Evolutionary conservation across 2,329 filamentous ascomycete species (phyloP), one percentile per base, ranked within the genome.

Genomic region (Cercospora janseana): DNA sequence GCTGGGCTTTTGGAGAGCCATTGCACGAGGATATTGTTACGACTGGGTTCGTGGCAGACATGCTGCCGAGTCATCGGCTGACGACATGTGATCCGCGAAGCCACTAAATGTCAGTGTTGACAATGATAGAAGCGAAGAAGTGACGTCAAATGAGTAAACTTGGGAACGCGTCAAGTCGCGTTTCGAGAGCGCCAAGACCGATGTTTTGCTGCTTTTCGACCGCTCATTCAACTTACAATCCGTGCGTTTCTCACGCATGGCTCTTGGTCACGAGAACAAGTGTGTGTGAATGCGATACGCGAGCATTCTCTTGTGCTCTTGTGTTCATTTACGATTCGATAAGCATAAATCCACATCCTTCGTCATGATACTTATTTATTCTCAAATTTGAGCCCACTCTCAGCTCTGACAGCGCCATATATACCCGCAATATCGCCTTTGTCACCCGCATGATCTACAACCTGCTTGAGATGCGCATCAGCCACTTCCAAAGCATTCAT

Each of bases 391-490:
- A 95, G 69, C 0, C 88, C 89, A 21, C 79, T 80, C 65, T 89
- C 85, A 70, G 85, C 74, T 61, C 90, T 80, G 47, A 87, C 83
- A 2, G 85, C 85, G 0, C 90, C 90, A 71, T 95, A 95, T 28
- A 95, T 85, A 8, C 80, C 85, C 2, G 87, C 85, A 66, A 95
- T 81, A 69, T 95, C 91, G 0, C 88, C 89, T 58, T 77, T 81
- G 35, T 79, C 76, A 0, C 88, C 88, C 40, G 75, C 72, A 54
- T 89, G 77, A 51, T 84, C 80, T 68, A 88, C 85, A 2, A 95
- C 83, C 49, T 74, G 71, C 47, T 77, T 76, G 60, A 95, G 69
- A 67, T 93, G 86, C 21, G 71, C 74, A 69, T 91, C 85, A 1
- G 77, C 85, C 3, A 85, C 75, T 68, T 87, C 82, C 1, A 86